Percentiles rank a stretch among this genome's conserved stretches.
These are phyloP conservation scores for Didymella glomerata DNA, from an alignment of 2,329 filamentous ascomycete species.

Conservation along the genomic window DNA sequence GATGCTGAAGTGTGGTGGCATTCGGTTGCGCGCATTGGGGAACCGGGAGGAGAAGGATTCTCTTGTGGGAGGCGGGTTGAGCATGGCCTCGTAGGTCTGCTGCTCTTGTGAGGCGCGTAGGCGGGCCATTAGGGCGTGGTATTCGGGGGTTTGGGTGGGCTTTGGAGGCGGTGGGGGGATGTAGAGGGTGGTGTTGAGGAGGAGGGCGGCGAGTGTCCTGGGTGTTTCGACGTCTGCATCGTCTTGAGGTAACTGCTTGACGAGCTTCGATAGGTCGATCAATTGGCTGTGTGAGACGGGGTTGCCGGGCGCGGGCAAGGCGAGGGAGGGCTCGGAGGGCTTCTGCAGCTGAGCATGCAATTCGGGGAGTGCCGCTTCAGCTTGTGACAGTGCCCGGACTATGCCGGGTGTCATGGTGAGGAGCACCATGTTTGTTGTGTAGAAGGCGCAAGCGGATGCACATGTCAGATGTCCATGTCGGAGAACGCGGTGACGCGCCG, in stretches of 20 bases:
- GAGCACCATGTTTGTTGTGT: constrained; percentile 68
- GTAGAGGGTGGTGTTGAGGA: constrained; percentile 77
- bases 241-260: constrained; percentile 51
- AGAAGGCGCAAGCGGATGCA: not conserved
- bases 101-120: constrained; percentile 85
- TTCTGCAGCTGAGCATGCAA: constrained; percentile 32
- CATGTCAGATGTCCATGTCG: constrained; percentile 58
- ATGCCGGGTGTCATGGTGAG: constrained; percentile 78
- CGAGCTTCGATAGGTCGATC: constrained; percentile 65
- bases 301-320: constrained; percentile 64
- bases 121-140: constrained; percentile 85
- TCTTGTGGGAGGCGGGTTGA: constrained; percentile 64
- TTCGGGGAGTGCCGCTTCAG: constrained; percentile 25
- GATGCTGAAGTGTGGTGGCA: constrained; percentile 61
- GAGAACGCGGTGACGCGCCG: constrained; percentile 13
- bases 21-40: constrained; percentile 47
- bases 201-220: constrained; percentile 70
- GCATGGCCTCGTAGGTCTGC: constrained; percentile 82
- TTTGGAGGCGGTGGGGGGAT: constrained; percentile 82
- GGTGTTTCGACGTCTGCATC: not conserved
- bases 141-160: constrained; percentile 73
- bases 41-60: constrained; percentile 70
- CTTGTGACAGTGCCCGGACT: constrained; percentile 66
- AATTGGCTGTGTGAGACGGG: constrained; percentile 78
- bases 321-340: constrained; percentile 60